Base-by-base conservation (phyloP, 129 eudicot species). In the Flaveria linearis region DNA sequence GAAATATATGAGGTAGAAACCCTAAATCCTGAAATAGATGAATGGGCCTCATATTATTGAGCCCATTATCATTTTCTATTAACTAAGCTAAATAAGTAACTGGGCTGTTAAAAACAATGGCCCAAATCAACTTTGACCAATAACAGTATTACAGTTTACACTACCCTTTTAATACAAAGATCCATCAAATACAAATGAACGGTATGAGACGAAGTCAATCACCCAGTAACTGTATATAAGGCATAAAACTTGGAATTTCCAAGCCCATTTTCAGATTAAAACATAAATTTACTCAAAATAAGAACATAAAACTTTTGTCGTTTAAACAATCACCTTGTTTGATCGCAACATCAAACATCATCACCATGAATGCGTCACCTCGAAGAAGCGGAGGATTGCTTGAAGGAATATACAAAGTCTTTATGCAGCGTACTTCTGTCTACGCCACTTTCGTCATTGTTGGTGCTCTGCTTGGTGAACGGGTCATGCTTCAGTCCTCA, bases 381-480 rank as follows among this genome's bases (percentile, higher is more conserved):
- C 80, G 85, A 33, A 65, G 81, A 74, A 62, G 80, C 53, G 86
- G 88, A 33, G 89, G 91, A 62, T 9, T 82, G 22, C 18, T 80
- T 70, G 97, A 92, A 78, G 93, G 90, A 13, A 68, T 86, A n/a
- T 92, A 92, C 84, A 82, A 78, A 53, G 81, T 89, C 9, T n/a
- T 92, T 8, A 84, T 87, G 88, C 91, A 89, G 46, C 91, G 97
- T 22, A 92, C 71, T 73, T 72, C 86, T 50, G 85, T 92, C 73
- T 82, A 89, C 74, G 86, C 73, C 78, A 92, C 96, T n/a, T 87
- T 92, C 84, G 88, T 92, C 85, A 78, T 92, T 80, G 85, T 84
- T 45, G 96, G 93, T 53, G 96, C 96, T 43, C 83, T 92, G 62
- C 23, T 84, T 79, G 97, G 93, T 17, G 97, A 92, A 89, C 88